Evolutionary conservation across 176 grass and related monocot species (phyloP).

Genomic region (Avena sativa): DNA sequence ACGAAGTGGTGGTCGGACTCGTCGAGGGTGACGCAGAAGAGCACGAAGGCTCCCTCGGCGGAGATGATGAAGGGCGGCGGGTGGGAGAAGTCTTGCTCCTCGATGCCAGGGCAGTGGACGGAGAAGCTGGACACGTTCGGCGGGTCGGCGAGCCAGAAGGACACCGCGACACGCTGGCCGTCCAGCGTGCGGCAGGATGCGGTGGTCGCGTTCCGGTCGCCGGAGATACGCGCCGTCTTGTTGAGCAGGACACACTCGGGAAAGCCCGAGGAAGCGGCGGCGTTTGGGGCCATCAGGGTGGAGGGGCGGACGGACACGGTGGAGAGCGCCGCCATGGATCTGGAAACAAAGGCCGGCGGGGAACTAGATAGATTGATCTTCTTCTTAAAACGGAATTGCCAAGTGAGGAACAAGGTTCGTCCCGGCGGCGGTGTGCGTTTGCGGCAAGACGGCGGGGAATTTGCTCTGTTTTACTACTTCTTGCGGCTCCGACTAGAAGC

Average conservation of each 20-base stretch:
- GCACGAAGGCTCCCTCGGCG: not conserved
- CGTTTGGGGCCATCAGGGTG: not conserved
- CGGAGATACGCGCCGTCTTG: not conserved
- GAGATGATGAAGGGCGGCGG: not conserved
- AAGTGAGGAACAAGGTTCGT: too few species aligned
- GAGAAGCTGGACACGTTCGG: not conserved
- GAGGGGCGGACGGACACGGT: not conserved
- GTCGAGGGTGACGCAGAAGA: not conserved
- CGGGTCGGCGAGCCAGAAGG: slow-evolving; percentile 4
- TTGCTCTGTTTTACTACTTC: too few species aligned
- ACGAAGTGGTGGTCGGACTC: not conserved
- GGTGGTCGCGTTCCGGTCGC: not conserved
- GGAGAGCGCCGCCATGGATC: not conserved
- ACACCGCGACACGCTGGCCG: not conserved
- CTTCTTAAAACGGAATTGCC: too few species aligned
- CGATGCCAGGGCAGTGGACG: not conserved
- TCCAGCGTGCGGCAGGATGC: not conserved
- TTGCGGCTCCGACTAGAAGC: too few species aligned
- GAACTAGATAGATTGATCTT: too few species aligned
- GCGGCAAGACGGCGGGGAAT: too few species aligned
- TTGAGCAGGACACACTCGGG: not conserved
- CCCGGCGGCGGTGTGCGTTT: too few species aligned
- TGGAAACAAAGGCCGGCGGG: too few species aligned
- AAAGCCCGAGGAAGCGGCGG: not conserved
- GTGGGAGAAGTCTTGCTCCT: not conserved